phyloP scores from a whole-genome alignment of 2,329 filamentous ascomycete species.

The Fusarium agapanthi region DNA sequence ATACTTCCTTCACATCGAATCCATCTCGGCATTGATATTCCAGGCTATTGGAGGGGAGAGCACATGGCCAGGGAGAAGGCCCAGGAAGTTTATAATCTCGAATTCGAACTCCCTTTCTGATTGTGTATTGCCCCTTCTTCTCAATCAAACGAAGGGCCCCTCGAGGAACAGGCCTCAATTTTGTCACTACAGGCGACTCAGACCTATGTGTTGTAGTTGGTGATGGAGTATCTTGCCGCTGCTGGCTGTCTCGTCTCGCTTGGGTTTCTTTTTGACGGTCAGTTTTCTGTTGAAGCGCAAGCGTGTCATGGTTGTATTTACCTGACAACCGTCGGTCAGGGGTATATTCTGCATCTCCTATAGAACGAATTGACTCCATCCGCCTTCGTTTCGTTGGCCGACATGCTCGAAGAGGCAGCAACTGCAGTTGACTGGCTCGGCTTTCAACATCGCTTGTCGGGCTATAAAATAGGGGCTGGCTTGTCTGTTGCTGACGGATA shows the following conservation, averaged over 20 bases:
- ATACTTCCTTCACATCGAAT: slow-evolving; percentile 39
- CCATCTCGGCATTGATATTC: slow-evolving; percentile 46
- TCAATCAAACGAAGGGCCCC: slow-evolving; percentile 40
- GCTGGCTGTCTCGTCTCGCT: neutral
- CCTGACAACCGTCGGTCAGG: neutral
- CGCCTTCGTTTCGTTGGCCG: slow-evolving; percentile 18
- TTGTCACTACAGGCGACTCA: neutral
- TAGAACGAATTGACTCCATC: slow-evolving; percentile 29
- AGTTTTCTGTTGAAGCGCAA: neutral
- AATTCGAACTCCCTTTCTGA: slow-evolving; percentile 44
- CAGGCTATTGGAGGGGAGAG: slow-evolving; percentile 1
- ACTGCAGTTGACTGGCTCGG: neutral
- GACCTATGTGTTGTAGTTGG: neutral
- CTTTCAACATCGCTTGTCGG: neutral
- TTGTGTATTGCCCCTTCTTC: slow-evolving; percentile 40
- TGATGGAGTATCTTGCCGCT: neutral
- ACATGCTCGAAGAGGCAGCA: neutral
- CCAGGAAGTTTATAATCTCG: slow-evolving; percentile 40
- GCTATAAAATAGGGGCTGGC: neutral
- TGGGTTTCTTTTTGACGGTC: neutral
- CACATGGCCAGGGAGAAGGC: neutral
- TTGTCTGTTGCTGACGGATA: neutral
- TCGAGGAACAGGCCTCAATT: slow-evolving; percentile 37
- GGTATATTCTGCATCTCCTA: neutral
- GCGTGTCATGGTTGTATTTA: neutral